Conservation (phyloP, 495 filamentous ascomycete genomes). For the Beverwykella pulmonaria region DNA sequence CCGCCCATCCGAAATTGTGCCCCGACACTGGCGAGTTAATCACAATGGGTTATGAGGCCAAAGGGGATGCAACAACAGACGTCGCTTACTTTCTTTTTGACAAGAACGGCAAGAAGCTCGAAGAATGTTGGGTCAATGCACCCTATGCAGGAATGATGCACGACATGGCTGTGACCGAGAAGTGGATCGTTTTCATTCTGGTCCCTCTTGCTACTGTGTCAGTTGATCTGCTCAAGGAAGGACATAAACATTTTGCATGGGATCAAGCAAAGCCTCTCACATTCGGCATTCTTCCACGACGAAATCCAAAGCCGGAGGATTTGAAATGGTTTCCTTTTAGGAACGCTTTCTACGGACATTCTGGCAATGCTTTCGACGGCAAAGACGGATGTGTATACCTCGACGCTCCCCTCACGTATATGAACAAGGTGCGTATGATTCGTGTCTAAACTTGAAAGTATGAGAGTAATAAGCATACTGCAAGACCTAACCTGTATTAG, state of each 20-base stretch:
- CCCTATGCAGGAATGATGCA: constrained; percentile 62
- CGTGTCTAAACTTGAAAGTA: too few species aligned
- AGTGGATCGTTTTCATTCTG: constrained; percentile 56
- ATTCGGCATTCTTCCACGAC: constrained; percentile 55
- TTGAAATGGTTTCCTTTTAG: constrained; percentile 44
- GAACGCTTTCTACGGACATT: constrained; percentile 53
- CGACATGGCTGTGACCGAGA: constrained; percentile 57
- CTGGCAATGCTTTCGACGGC: constrained; percentile 55
- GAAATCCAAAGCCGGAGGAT: constrained; percentile 44
- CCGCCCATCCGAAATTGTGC: constrained; percentile 21
- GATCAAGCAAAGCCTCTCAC: constrained; percentile 56
- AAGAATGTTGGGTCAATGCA: constrained; percentile 54
- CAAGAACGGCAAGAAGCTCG: constrained; percentile 48
- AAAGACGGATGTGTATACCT: constrained; percentile 10
- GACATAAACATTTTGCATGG: constrained; percentile 61
- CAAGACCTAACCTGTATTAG: too few species aligned
- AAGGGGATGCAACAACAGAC: constrained; percentile 52
- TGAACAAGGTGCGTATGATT: background rate
- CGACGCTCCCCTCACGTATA: constrained; percentile 1
- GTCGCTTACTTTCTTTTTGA: constrained; percentile 55
- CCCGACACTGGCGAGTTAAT: constrained; percentile 36
- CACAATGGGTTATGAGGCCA: constrained; percentile 59
- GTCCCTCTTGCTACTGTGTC: constrained; percentile 53
- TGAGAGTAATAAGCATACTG: too few species aligned
- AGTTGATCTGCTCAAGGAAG: constrained; percentile 56